Percentiles rank a stretch among this genome's conserved stretches.
Conservation (phyloP, 768 basidiomycete genomes). For the Pisolithus tinctorius region DNA sequence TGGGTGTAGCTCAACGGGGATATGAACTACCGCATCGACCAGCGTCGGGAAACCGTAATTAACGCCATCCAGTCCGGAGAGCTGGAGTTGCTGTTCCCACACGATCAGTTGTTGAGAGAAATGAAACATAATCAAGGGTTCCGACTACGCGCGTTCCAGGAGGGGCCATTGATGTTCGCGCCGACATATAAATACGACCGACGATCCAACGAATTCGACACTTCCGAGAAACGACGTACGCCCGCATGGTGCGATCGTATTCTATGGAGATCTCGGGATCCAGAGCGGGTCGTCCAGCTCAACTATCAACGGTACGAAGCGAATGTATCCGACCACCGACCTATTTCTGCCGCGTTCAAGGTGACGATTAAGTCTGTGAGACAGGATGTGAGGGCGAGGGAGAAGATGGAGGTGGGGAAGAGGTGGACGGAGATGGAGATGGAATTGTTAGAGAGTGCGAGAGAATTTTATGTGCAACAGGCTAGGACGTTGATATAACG, state of each 20-base stretch:
- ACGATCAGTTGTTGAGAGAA: slow-evolving; percentile 90
- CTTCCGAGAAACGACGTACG: slow-evolving; percentile 79
- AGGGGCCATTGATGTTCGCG: slow-evolving; percentile 74
- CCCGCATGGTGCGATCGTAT: slow-evolving; percentile 98
- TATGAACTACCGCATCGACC: slow-evolving; percentile 96
- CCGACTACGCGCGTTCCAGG: slow-evolving; percentile 75
- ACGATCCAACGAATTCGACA: slow-evolving; percentile 71
- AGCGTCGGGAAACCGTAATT: slow-evolving; percentile 78
- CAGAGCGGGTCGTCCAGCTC: slow-evolving; percentile 52
- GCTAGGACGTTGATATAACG: slow-evolving; percentile 17
- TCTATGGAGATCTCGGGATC: slow-evolving; percentile 61
- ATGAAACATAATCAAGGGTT: slow-evolving; percentile 84
- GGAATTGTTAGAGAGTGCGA: slow-evolving; percentile 24
- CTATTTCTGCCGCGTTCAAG: slow-evolving; percentile 74
- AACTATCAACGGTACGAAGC: slow-evolving; percentile 80
- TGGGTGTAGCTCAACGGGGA: slow-evolving; percentile 73
- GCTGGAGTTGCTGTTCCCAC: slow-evolving; percentile 49
- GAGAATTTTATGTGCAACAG: slow-evolving; percentile 30
- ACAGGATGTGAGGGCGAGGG: slow-evolving; percentile 47
- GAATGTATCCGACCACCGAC: slow-evolving; percentile 87
- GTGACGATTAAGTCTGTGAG: slow-evolving; percentile 70
- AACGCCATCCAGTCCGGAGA: slow-evolving; percentile 65
- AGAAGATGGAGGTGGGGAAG: slow-evolving; percentile 49
- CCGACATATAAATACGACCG: slow-evolving; percentile 97
- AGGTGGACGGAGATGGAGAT: slow-evolving; percentile 41